Percentiles rank a stretch among this genome's conserved stretches.
Conservation (phyloP, 2,329 filamentous ascomycete species). For the Claviceps sp. region DNA sequence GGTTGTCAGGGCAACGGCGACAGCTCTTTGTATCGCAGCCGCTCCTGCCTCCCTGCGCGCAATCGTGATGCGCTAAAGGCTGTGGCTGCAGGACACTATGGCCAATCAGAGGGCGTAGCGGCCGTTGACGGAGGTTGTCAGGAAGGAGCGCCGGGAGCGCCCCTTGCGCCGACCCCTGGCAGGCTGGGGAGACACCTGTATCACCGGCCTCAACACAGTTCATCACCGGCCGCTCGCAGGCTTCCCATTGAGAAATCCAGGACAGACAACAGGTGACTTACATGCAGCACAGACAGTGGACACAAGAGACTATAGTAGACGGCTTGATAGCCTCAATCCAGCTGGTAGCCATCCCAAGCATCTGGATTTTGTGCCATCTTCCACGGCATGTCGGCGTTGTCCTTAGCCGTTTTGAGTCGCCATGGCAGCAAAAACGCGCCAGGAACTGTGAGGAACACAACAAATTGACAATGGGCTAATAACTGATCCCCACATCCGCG, state of each 20-base stretch:
- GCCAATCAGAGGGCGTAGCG: neutral
- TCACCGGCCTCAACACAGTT: neutral
- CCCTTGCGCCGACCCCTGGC: neutral
- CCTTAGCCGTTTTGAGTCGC: slow-evolving; percentile 7
- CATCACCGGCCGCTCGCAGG: neutral
- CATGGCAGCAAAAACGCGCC: slow-evolving; percentile 9
- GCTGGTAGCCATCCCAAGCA: no score
- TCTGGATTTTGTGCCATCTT: no score
- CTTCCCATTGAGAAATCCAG: neutral
- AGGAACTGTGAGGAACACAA: slow-evolving; percentile 6
- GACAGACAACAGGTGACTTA: no score
- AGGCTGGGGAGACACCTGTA: neutral
- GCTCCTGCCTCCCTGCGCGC: neutral
- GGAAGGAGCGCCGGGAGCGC: neutral
- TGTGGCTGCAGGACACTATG: neutral
- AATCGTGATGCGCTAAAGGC: neutral
- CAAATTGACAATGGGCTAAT: slow-evolving; percentile 2
- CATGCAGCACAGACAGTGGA: neutral
- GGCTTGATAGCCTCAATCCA: neutral
- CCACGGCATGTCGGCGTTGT: neutral
- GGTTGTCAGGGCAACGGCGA: slow-evolving; percentile 5
- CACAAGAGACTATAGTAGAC: neutral
- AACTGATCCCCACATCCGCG: neutral
- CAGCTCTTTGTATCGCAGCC: neutral
- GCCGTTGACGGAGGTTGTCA: no score